A percentile compares a stretch with the other conserved stretches of the same genome.
Evolutionary conservation across 2,329 filamentous ascomycete species (phyloP).

Genomic region (Penicillium sumatraense): DNA sequence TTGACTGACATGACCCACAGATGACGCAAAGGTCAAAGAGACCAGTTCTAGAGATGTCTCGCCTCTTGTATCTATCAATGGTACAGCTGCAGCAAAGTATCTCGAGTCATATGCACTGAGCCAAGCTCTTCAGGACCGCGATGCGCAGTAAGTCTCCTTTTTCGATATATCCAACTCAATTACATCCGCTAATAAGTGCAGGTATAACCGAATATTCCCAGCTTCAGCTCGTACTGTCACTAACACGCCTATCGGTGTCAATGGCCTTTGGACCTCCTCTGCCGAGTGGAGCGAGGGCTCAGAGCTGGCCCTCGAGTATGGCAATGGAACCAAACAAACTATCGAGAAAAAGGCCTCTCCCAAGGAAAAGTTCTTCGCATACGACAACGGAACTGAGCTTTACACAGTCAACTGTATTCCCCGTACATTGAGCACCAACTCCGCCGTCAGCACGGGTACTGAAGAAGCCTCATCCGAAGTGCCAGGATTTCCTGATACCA

Average conservation of each 20-base stretch:
- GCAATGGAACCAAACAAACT: conserved; percentile 23
- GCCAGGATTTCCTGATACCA: conserved; percentile 22
- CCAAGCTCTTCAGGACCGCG: conserved; percentile 59
- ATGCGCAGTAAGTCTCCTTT: conserved; percentile 54
- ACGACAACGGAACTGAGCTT: conserved; percentile 23
- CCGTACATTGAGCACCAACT: conserved; percentile 12
- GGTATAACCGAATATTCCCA: conserved; percentile 31
- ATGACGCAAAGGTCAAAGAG: conserved; percentile 20
- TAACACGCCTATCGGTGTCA: conserved; percentile 16
- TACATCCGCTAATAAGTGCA: conserved; percentile 11
- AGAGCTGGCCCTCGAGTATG: conserved; percentile 20
- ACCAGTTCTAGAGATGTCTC: conserved; percentile 45
- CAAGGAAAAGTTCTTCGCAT: conserved; percentile 24
- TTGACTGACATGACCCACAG: conserved; percentile 13
- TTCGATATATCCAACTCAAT: not conserved
- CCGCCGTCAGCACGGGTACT: conserved; percentile 8
- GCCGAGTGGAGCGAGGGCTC: conserved; percentile 27
- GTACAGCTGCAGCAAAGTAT: conserved; percentile 55
- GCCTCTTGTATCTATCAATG: conserved; percentile 61
- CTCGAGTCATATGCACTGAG: conserved; percentile 51
- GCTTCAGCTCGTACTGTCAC: conserved; percentile 24
- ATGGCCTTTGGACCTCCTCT: conserved; percentile 26
- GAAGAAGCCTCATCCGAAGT: conserved; percentile 23
- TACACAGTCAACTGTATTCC: conserved; percentile 26
- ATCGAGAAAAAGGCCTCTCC: conserved; percentile 23